Conservation (phyloP, 106 monocot genomes). For the Iris macrosiphon region DNA sequence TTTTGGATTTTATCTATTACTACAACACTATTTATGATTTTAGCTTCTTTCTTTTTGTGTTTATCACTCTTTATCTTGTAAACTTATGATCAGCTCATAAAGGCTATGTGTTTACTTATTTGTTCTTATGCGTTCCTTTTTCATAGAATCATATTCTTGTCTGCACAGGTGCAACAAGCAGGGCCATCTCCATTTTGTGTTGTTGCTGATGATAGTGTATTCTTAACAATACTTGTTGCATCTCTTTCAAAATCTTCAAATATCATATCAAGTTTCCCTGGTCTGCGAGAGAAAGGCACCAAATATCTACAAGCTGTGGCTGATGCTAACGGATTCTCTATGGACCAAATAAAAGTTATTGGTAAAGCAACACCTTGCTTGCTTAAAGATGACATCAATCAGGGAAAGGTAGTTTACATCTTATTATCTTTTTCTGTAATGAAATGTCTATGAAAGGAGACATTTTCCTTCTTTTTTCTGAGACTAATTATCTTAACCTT, state of each 20-base stretch:
- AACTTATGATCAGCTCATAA: not conserved
- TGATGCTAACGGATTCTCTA: constrained; percentile 58
- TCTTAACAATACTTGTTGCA: constrained; percentile 48
- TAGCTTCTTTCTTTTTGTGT: not conserved
- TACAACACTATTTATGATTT: too few species aligned
- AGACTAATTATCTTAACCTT: too few species aligned
- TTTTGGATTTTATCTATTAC: too few species aligned
- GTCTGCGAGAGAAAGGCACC: constrained; percentile 51
- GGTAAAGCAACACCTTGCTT: constrained; percentile 53
- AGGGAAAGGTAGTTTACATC: constrained; percentile 48
- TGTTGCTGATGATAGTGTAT: constrained; percentile 86
- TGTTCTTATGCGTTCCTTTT: not conserved
- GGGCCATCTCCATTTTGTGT: constrained; percentile 62
- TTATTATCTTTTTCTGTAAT: not conserved
- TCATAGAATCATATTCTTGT: not conserved
- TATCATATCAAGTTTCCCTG: constrained; percentile 53
- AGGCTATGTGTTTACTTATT: constrained; percentile 1
- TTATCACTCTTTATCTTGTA: not conserved
- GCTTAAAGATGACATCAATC: constrained; percentile 25
- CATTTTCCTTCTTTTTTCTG: too few species aligned
- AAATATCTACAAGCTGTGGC: constrained; percentile 52
- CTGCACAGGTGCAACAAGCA: constrained; percentile 40
- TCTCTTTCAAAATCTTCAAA: constrained; percentile 44
- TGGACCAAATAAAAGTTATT: constrained; percentile 47
- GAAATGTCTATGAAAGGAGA: not conserved